Evolutionary conservation across 2,329 filamentous ascomycete species (phyloP).

Genomic region (Cadophora sp.): DNA sequence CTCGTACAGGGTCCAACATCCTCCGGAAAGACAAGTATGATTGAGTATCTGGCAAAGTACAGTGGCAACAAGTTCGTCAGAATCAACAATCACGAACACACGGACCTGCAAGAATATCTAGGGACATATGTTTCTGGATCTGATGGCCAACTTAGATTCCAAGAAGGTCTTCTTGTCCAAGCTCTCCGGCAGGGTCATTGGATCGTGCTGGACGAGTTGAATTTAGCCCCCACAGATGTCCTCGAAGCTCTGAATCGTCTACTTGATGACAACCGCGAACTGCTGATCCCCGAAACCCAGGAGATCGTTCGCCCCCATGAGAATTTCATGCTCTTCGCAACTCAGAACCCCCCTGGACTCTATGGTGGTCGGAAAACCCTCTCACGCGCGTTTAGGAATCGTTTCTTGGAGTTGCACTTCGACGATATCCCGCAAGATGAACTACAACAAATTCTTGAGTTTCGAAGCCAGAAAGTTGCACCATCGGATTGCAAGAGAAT

Average conservation of each 20-base stretch:
- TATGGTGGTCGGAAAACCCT: constrained; percentile 95
- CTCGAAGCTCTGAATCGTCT: constrained; percentile 94
- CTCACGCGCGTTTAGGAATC: constrained; percentile 93
- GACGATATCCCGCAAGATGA: constrained; percentile 98
- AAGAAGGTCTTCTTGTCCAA: constrained; percentile 92
- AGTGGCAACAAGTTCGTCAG: constrained; percentile 97
- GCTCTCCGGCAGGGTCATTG: constrained; percentile 93
- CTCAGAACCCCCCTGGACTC: constrained; percentile 93
- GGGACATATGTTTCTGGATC: constrained; percentile 89
- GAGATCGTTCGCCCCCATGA: constrained; percentile 90
- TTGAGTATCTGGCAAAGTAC: constrained; percentile 95
- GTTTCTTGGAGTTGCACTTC: constrained; percentile 96
- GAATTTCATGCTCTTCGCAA: constrained; percentile 98
- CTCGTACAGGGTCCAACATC: constrained; percentile 97
- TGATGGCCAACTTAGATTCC: constrained; percentile 86
- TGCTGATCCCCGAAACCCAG: constrained; percentile 95
- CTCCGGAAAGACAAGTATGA: constrained; percentile 98
- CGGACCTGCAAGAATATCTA: constrained; percentile 95
- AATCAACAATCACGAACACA: constrained; percentile 99
- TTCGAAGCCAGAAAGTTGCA: constrained; percentile 83
- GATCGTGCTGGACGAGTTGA: constrained; percentile 98
- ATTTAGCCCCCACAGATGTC: constrained; percentile 95
- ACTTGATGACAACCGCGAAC: constrained; percentile 93
- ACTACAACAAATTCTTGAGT: constrained; percentile 87
- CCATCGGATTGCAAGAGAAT: constrained; percentile 92